Conservation (phyloP, 2,329 filamentous ascomycete genomes). For the Fusarium metavorans region DNA sequence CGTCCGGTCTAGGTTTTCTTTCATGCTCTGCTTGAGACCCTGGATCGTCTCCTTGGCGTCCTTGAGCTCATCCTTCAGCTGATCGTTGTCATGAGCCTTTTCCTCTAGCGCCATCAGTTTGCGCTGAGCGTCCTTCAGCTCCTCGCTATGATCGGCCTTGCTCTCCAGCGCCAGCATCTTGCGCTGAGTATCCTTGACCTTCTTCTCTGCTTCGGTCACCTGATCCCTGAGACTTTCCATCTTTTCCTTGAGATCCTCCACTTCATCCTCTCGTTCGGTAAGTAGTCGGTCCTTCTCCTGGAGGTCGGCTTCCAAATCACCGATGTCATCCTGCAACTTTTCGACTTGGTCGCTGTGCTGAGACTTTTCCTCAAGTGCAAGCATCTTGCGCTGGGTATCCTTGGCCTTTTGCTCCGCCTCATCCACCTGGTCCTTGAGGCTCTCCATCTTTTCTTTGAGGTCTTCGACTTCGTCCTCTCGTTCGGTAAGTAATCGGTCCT, state of each 20-base stretch:
- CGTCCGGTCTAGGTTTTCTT: conserved; percentile 71
- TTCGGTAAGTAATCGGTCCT: conserved; percentile 78
- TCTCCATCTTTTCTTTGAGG: conserved; percentile 68
- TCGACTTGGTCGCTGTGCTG: conserved; percentile 53
- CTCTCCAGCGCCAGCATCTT: not conserved
- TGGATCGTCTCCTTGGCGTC: not conserved
- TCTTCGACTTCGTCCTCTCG: conserved; percentile 81
- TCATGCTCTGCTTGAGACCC: conserved; percentile 65
- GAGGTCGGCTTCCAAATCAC: conserved; percentile 62
- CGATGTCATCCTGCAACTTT: conserved; percentile 65
- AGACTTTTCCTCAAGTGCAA: conserved; percentile 70
- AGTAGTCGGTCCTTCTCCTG: conserved; percentile 81
- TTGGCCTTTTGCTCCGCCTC: conserved; percentile 71
- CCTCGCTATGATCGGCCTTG: not conserved
- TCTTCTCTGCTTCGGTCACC: conserved; percentile 62
- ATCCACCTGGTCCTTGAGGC: conserved; percentile 67
- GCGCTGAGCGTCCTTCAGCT: not conserved
- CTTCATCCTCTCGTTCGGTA: conserved; percentile 64
- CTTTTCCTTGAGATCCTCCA: conserved; percentile 49
- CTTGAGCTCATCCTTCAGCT: not conserved
- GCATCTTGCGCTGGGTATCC: conserved; percentile 61
- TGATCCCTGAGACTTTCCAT: conserved; percentile 66
- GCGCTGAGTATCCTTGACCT: conserved; percentile 60
- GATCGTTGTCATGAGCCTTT: not conserved
- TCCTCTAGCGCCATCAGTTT: not conserved